Conservation (phyloP, 2,329 filamentous ascomycete genomes). For the Cladophialophora carrionii region DNA sequence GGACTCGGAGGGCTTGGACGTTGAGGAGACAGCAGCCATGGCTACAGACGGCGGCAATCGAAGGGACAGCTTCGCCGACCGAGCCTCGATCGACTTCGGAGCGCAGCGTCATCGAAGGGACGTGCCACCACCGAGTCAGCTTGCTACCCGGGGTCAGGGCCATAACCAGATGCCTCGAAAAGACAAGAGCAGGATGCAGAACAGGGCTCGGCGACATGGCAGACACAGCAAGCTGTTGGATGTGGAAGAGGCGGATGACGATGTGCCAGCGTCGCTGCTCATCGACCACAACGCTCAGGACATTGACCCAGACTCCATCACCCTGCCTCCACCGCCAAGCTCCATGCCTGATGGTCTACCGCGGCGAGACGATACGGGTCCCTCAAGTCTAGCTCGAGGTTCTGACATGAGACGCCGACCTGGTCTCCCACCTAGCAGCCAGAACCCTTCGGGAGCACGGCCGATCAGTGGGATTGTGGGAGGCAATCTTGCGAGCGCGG, state of each 20-base stretch:
- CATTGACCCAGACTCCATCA: constrained; percentile 27
- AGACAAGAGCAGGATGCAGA: constrained; percentile 28
- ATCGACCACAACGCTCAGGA: constrained; percentile 53
- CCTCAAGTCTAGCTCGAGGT: constrained; percentile 10
- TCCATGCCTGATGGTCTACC: constrained; percentile 24
- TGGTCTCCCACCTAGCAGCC: constrained; percentile 35
- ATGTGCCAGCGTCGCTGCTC: constrained; percentile 66
- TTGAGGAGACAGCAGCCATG: constrained; percentile 53
- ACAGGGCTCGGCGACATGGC: constrained; percentile 23
- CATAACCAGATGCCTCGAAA: constrained; percentile 13
- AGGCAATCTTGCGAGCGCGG: constrained; percentile 49
- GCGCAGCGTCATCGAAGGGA: constrained; percentile 1
- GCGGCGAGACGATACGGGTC: constrained; percentile 6
- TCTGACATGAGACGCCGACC: constrained; percentile 7
- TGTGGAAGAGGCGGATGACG: constrained; percentile 61
- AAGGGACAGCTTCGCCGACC: constrained; percentile 29
- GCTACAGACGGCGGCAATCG: constrained; percentile 37
- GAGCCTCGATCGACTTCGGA: constrained; percentile 10
- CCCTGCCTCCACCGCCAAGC: constrained; percentile 34
- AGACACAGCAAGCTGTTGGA: constrained; percentile 40
- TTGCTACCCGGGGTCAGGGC: background rate
- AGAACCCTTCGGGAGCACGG: constrained; percentile 34
- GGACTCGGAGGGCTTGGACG: constrained; percentile 51
- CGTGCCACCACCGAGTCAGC: constrained; percentile 8
- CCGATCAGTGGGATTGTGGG: constrained; percentile 30